These are phyloP conservation scores for Trametes coccinea DNA, from an alignment of 768 basidiomycete species.

Conservation along the genomic window DNA sequence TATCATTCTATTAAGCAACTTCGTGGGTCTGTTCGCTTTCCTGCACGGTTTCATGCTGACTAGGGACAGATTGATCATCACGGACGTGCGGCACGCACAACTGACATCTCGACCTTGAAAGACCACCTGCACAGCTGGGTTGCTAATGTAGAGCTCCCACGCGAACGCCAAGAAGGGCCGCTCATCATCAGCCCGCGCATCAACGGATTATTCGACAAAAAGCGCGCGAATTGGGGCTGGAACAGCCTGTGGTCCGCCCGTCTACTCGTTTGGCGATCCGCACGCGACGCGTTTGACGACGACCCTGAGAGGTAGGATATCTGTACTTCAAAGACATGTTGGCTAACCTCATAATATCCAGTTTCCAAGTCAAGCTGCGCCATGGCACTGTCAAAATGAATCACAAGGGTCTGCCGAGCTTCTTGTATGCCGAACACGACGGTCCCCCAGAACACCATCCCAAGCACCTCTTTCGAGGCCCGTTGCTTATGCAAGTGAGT, in stretches of 20 bases:
- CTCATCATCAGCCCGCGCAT: background rate
- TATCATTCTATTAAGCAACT: no score
- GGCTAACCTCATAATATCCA: background rate
- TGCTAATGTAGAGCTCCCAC: no score
- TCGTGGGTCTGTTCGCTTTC: no score
- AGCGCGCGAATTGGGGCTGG: conserved; percentile 1
- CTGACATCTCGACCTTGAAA: no score
- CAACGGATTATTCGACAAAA: background rate
- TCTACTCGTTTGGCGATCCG: background rate
- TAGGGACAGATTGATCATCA: no score
- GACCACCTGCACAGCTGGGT: no score
- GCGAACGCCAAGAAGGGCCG: no score
- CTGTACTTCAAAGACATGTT: background rate
- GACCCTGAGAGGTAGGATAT: background rate
- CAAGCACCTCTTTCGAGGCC: background rate
- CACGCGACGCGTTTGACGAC: background rate
- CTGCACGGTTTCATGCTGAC: no score
- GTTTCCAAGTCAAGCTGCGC: background rate
- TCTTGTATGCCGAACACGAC: background rate
- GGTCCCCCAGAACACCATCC: background rate
- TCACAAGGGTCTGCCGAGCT: background rate
- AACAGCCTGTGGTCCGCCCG: conserved; percentile 1
- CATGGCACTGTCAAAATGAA: background rate
- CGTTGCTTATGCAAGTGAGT: background rate
- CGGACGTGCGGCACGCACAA: no score